These are phyloP conservation scores for Nakaseomyces delphensis DNA, from an alignment of 1,139 yeast species.

Conservation along the genomic window DNA sequence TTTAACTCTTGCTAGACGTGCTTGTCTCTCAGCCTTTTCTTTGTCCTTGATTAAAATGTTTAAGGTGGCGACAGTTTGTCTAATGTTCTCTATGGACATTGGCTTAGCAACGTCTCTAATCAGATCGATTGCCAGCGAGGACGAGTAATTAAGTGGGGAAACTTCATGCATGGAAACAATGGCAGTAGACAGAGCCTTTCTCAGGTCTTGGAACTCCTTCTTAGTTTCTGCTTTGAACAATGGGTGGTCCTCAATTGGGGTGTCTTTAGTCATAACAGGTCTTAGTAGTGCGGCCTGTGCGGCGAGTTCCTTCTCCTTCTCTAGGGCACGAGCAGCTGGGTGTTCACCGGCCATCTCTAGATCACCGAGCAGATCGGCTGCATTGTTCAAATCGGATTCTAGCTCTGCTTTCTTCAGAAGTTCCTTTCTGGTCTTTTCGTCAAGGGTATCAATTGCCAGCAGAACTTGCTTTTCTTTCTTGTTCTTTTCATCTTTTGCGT, in stretches of 20 bases:
- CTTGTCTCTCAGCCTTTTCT: conserved; percentile 81
- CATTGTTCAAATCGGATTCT: conserved; percentile 80
- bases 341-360: conserved; percentile 67
- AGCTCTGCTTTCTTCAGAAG: conserved; percentile 71
- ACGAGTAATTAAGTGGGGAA: conserved; percentile 59
- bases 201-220: conserved; percentile 71
- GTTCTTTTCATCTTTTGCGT: conserved; percentile 19
- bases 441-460: conserved; percentile 54
- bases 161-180: conserved; percentile 56
- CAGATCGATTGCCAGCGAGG: conserved; percentile 73
- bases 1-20: conserved; percentile 58
- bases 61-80: conserved; percentile 80
- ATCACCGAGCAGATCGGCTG: conserved; percentile 85
- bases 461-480: conserved; percentile 28
- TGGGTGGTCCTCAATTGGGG: conserved; percentile 67
- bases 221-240: conserved; percentile 73
- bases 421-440: conserved; percentile 60
- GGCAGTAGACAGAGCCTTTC: conserved; percentile 67
- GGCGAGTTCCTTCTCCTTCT: conserved; percentile 43
- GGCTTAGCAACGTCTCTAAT: conserved; percentile 80
- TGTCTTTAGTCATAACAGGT: conserved; percentile 47
- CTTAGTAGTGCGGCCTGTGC: conserved; percentile 32
- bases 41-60: conserved; percentile 77
- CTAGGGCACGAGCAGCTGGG: conserved; percentile 54
- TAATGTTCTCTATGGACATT: conserved; percentile 66